These are phyloP conservation scores for Geotrichum restrictum DNA, from an alignment of 1,139 yeast genomes.

Conservation along the genomic window DNA sequence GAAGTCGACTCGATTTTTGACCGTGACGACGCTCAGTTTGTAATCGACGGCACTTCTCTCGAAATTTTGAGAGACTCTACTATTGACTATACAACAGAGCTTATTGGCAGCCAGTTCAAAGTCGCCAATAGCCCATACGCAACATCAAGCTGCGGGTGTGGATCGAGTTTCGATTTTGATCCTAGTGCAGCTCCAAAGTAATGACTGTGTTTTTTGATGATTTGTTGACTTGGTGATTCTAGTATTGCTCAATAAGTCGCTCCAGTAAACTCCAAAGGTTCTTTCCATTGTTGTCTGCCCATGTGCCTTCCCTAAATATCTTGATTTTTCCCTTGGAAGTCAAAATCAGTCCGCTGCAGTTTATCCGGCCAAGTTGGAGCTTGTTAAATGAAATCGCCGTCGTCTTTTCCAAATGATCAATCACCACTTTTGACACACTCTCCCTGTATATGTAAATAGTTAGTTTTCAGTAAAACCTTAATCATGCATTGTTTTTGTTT, in stretches of 20 bases:
- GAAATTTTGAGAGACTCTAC: conserved; percentile 81
- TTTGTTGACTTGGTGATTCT: neutral
- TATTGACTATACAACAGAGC: conserved; percentile 83
- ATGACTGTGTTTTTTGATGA: no score
- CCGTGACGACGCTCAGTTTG: conserved; percentile 63
- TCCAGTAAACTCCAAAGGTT: conserved; percentile 9
- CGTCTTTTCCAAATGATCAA: conserved; percentile 1
- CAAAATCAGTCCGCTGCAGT: conserved; percentile 13
- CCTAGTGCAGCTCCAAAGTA: conserved; percentile 40
- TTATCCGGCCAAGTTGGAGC: conserved; percentile 8
- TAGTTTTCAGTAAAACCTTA: neutral
- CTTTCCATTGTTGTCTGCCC: conserved; percentile 2
- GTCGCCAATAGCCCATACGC: conserved; percentile 87
- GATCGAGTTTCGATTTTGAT: conserved; percentile 87
- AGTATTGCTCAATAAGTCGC: conserved; percentile 5
- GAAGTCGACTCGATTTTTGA: conserved; percentile 58
- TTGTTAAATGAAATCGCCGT: conserved; percentile 7
- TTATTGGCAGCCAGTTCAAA: conserved; percentile 91
- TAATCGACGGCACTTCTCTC: conserved; percentile 75
- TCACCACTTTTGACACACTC: conserved; percentile 2
- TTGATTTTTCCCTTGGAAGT: conserved; percentile 11
- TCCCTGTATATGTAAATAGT: conserved; percentile 2
- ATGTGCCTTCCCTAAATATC: conserved; percentile 9
- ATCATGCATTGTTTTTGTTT: neutral
- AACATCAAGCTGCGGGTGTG: conserved; percentile 93